Conservation (phyloP, 768 basidiomycete genomes). For the Amanita subjunquillea region DNA sequence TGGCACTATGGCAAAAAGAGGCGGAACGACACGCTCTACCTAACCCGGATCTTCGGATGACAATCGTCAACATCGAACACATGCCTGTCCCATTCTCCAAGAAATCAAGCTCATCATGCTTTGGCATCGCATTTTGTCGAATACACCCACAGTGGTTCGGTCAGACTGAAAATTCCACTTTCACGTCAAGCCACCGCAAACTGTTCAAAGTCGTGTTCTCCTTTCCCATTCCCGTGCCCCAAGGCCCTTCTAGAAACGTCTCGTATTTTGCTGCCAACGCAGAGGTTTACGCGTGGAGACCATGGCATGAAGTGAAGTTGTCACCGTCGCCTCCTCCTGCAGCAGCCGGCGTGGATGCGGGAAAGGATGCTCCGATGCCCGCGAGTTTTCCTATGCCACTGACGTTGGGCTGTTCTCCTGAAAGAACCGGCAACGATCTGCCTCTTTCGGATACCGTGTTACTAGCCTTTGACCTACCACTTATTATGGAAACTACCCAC, state of each 20-base stretch:
- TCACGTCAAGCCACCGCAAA: not conserved
- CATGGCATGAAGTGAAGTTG: conserved; percentile 4
- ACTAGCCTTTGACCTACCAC: no score
- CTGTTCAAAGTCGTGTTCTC: conserved; percentile 1
- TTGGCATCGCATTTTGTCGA: conserved; percentile 4
- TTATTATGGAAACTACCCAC: no score
- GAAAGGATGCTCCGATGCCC: not conserved
- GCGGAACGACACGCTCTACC: conserved; percentile 15
- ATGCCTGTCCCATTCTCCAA: not conserved
- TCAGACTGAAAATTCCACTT: not conserved
- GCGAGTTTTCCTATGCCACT: conserved; percentile 3
- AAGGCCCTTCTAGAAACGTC: not conserved
- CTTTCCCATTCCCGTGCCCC: not conserved
- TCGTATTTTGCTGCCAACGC: not conserved
- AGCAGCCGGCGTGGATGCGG: not conserved
- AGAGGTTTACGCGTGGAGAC: not conserved
- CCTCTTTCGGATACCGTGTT: no score
- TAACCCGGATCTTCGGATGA: not conserved
- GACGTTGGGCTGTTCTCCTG: not conserved
- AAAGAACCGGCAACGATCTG: not conserved
- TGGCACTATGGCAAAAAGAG: conserved; percentile 38
- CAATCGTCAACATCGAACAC: not conserved
- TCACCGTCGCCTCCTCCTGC: not conserved
- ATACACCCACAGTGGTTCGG: not conserved
- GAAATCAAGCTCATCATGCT: not conserved